Evolutionary conservation across 2,329 filamentous ascomycete genomes (phyloP).

Genomic region (Colletotrichum lupini): DNA sequence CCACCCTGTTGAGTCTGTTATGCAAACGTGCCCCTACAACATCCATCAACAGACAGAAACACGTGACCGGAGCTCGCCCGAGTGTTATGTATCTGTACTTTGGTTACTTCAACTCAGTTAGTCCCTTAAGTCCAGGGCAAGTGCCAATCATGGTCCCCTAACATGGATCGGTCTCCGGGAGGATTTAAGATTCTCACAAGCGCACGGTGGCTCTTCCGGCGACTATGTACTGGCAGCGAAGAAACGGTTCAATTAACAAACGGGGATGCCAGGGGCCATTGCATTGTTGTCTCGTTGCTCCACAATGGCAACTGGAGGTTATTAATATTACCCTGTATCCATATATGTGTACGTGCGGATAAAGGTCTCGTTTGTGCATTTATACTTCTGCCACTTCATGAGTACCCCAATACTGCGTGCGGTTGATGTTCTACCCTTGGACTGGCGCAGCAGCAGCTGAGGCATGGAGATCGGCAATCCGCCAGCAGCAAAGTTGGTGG

Average conservation of each 20-base stretch:
- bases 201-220: not conserved
- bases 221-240: not conserved
- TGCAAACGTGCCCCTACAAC: not conserved
- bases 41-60: too few relatives aligned
- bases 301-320: not conserved
- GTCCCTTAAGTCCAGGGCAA: not conserved
- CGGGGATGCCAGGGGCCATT: conserved; percentile 3
- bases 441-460: not conserved
- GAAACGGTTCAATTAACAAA: not conserved
- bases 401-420: too few relatives aligned
- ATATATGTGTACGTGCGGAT: too few relatives aligned
- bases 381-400: too few relatives aligned
- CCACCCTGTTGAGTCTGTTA: not conserved
- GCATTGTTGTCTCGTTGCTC: not conserved
- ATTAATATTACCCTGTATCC: not conserved
- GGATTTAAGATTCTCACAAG: conserved; percentile 26
- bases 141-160: conserved; percentile 2
- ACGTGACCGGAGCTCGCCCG: too few relatives aligned
- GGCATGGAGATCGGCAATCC: not conserved
- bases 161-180: conserved; percentile 7
- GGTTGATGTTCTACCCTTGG: not conserved
- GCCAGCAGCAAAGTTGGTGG: not conserved
- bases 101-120: not conserved
- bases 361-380: not conserved
- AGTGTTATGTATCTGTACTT: not conserved